Percentiles rank a stretch among this genome's conserved stretches.
phyloP scores from a whole-genome alignment of 495 filamentous ascomycete genomes.

The Bacidia rubella region DNA sequence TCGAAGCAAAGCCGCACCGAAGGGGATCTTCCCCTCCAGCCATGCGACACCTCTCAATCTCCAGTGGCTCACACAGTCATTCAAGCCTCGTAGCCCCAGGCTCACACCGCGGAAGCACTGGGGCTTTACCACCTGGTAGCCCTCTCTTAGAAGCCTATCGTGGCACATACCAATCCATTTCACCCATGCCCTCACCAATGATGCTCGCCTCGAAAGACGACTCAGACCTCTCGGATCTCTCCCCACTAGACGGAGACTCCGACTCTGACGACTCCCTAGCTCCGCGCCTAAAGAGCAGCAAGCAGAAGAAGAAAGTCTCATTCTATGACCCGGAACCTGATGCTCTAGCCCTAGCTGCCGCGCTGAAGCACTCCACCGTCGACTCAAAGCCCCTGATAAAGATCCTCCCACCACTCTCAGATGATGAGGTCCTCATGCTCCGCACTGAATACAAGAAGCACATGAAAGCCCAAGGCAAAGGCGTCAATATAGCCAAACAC shows the following conservation, averaged over 20 bases:
- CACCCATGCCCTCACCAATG: conserved; percentile 80
- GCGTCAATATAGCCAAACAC: conserved; percentile 93
- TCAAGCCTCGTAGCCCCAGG: conserved; percentile 20
- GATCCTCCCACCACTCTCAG: conserved; percentile 69
- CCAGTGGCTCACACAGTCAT: conserved; percentile 9
- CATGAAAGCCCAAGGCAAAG: conserved; percentile 66
- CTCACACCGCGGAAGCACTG: conserved; percentile 14
- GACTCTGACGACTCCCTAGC: conserved; percentile 15
- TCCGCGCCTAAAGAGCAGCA: background rate
- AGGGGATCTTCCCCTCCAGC: conserved; percentile 19
- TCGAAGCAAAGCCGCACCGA: conserved; percentile 29
- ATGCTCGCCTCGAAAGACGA: conserved; percentile 30
- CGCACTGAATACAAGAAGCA: conserved; percentile 80
- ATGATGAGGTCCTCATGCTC: conserved; percentile 74
- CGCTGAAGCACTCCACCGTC: conserved; percentile 53
- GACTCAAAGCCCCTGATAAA: conserved; percentile 62
- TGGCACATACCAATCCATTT: conserved; percentile 89
- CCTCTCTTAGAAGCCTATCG: conserved; percentile 86
- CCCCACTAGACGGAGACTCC: conserved; percentile 22
- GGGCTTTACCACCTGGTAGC: conserved; percentile 49
- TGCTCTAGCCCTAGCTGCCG: conserved; percentile 59
- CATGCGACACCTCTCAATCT: conserved; percentile 35
- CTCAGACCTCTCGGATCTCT: conserved; percentile 38
- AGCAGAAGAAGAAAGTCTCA: conserved; percentile 28
- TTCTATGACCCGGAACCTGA: conserved; percentile 68